A percentile compares a stretch with the other conserved stretches of the same genome.
phyloP scores from a whole-genome alignment of 1,139 yeast genomes.

The Candida glucosophila region DNA sequence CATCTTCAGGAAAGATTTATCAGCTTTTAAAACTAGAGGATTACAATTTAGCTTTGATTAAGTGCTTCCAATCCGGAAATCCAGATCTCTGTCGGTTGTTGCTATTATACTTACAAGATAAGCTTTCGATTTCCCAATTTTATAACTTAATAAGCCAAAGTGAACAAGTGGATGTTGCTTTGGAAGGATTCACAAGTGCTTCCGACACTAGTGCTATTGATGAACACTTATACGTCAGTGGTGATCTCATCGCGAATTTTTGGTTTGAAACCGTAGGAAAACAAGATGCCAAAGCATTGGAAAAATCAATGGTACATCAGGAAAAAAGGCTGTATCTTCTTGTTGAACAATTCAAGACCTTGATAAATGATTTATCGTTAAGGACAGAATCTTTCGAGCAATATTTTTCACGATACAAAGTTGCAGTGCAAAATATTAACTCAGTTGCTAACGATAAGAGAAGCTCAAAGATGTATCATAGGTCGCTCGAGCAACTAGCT shows the following conservation, averaged over 20 bases:
- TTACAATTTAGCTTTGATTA: conserved; percentile 57
- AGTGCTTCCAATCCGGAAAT: conserved; percentile 60
- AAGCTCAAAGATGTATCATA: conserved; percentile 26
- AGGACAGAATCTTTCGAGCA: too few relatives aligned
- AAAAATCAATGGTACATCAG: too few relatives aligned
- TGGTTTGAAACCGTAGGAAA: conserved; percentile 29
- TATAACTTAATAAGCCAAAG: conserved; percentile 34
- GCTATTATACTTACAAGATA: conserved; percentile 40
- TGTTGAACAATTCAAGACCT: conserved; percentile 25
- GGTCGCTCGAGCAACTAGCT: conserved; percentile 43
- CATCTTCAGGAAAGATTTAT: conserved; percentile 53
- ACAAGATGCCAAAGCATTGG: conserved; percentile 16
- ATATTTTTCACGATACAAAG: too few relatives aligned
- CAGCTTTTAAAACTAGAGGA: conserved; percentile 67
- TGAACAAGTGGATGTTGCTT: conserved; percentile 21
- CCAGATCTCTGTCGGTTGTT: conserved; percentile 58
- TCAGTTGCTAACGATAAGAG: conserved; percentile 10
- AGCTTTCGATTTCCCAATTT: conserved; percentile 30
- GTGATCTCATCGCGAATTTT: conserved; percentile 33
- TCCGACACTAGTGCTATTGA: too few relatives aligned
- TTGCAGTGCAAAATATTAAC: too few relatives aligned
- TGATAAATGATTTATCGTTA: too few relatives aligned
- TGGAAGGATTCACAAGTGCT: too few relatives aligned
- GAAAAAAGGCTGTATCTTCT: conserved; percentile 27
- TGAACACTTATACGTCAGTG: conserved; percentile 22